Conservation (phyloP, 2,329 filamentous ascomycete genomes). For the Aspergillus sergii region DNA sequence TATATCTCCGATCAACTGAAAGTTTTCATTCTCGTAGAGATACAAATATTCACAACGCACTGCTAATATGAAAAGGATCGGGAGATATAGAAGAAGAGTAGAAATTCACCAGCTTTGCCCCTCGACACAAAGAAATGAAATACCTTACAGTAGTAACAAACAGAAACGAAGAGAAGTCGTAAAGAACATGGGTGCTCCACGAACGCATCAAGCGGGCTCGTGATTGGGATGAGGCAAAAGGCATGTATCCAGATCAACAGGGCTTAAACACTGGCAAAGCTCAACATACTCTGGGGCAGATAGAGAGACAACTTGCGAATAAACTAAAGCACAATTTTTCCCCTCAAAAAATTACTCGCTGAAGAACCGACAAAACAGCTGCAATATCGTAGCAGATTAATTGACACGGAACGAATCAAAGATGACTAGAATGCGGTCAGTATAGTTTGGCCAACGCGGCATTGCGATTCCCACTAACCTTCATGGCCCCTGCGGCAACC, state of each 20-base stretch:
- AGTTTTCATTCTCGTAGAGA: slow-evolving; percentile 4
- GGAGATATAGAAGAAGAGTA: neutral
- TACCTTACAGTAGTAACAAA: slow-evolving; percentile 2
- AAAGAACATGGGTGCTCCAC: slow-evolving; percentile 2
- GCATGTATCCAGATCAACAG: slow-evolving; percentile 1
- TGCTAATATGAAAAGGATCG: neutral
- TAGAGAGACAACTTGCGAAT: slow-evolving; percentile 5
- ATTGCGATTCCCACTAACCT: slow-evolving; percentile 34
- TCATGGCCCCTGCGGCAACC: slow-evolving; percentile 50
- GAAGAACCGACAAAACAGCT: slow-evolving; percentile 26
- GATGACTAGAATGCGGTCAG: slow-evolving; percentile 25
- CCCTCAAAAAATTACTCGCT: slow-evolving; percentile 27
- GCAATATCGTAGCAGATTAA: slow-evolving; percentile 20
- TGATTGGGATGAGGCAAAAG: slow-evolving; percentile 1
- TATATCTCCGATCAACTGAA: neutral
- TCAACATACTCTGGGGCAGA: neutral
- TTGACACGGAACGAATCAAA: slow-evolving; percentile 32
- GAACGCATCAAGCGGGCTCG: slow-evolving; percentile 3
- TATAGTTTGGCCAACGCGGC: neutral
- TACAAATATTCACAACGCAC: slow-evolving; percentile 29
- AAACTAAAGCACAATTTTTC: slow-evolving; percentile 22
- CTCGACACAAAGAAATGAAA: slow-evolving; percentile 1
- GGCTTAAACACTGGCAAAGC: slow-evolving; percentile 1
- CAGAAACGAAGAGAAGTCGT: slow-evolving; percentile 1
- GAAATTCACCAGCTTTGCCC: neutral